phyloP scores from a whole-genome alignment of 2,329 filamentous ascomycete species.

The Mycosphaerella arachidis region DNA sequence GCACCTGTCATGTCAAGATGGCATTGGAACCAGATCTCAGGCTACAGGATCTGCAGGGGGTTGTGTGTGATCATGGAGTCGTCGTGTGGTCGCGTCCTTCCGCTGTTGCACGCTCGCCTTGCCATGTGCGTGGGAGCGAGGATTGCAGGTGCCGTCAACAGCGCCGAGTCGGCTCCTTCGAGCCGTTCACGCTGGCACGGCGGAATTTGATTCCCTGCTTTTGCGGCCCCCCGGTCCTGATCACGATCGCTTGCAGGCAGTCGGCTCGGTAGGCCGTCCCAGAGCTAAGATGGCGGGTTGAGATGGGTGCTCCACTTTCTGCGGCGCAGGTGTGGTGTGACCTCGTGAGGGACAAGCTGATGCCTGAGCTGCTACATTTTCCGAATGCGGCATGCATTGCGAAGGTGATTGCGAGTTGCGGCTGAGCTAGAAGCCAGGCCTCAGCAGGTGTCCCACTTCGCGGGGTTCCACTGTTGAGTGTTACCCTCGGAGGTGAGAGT shows the following conservation, averaged over 20 bases:
- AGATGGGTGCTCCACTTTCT: neutral
- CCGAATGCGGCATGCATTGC: neutral
- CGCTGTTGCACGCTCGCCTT: neutral
- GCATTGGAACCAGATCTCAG: neutral
- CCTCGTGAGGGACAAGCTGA: neutral
- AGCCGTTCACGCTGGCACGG: neutral
- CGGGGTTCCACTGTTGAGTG: neutral
- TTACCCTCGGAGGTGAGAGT: too few species aligned
- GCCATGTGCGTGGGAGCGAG: slow-evolving; percentile 1
- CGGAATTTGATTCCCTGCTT: neutral
- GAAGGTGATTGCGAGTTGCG: neutral
- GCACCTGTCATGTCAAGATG: neutral
- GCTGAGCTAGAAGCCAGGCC: neutral
- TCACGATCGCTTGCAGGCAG: neutral
- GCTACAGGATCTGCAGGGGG: neutral
- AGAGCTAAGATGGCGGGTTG: neutral
- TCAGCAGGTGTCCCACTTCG: neutral
- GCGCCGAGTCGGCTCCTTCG: slow-evolving; percentile 2
- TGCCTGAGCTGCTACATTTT: neutral
- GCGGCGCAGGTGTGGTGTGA: neutral
- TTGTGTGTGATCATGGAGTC: neutral
- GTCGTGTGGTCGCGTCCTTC: neutral
- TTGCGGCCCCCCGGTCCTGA: neutral
- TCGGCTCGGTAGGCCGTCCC: neutral
- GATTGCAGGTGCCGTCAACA: neutral